These are phyloP conservation scores for Tolypocladium tropicale DNA, from an alignment of 2,329 filamentous ascomycete genomes.

Conservation along the genomic window DNA sequence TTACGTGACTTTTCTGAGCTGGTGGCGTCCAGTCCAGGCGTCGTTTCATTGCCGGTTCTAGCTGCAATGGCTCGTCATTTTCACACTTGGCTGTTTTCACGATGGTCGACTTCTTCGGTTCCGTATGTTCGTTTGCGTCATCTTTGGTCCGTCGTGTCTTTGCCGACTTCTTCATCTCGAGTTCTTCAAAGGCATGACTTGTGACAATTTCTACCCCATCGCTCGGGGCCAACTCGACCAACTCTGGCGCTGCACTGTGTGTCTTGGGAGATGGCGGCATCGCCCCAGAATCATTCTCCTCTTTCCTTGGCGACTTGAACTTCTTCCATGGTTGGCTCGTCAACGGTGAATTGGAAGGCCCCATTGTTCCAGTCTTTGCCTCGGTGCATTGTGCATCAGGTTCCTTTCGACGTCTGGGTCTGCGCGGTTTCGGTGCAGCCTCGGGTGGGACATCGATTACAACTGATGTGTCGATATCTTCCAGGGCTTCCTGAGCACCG, in stretches of 20 bases:
- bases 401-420: conserved; percentile 9
- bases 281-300: background rate
- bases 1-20: conserved; percentile 24
- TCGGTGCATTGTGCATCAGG: conserved; percentile 1
- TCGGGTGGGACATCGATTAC: conserved; percentile 12
- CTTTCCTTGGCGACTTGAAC: conserved; percentile 13
- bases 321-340: conserved; percentile 27
- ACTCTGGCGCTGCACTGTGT: background rate
- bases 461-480: conserved; percentile 8
- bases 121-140: conserved; percentile 18
- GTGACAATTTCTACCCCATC: conserved; percentile 5
- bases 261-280: background rate
- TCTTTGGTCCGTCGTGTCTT: conserved; percentile 5
- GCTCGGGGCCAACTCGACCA: background rate
- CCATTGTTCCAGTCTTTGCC: background rate
- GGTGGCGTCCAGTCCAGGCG: conserved; percentile 61
- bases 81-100: conserved; percentile 2
- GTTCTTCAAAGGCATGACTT: background rate
- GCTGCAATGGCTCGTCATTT: conserved; percentile 19
- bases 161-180: conserved; percentile 3
- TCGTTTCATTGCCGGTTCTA: conserved; percentile 43
- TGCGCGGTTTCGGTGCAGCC: conserved; percentile 8
- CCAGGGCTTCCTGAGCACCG: background rate
- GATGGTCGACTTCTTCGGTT: conserved; percentile 7
- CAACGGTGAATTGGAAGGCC: conserved; percentile 3